Conservation (phyloP, 2,329 filamentous ascomycete genomes). For the Sporothrix inflata region DNA sequence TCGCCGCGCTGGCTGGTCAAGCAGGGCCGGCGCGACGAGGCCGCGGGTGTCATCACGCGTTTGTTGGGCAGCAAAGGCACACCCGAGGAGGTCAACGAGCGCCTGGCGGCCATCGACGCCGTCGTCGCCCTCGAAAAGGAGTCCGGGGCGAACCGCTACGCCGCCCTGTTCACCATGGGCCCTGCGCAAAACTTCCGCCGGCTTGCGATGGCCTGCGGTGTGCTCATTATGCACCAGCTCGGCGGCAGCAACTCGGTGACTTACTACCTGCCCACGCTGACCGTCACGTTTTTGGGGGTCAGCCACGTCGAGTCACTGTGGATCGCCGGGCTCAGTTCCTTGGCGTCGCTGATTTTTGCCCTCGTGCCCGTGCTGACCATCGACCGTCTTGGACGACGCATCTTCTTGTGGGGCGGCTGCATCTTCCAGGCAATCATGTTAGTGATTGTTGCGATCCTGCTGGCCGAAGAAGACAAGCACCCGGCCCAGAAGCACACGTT, state of each 20-base stretch:
- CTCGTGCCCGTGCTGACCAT: constrained; percentile 30
- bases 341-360: constrained; percentile 15
- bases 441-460: constrained; percentile 28
- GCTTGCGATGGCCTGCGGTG: constrained; percentile 52
- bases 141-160: constrained; percentile 39
- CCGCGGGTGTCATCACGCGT: constrained; percentile 46
- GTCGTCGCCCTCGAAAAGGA: constrained; percentile 46
- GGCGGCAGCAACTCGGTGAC: constrained; percentile 53
- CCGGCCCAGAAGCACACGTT: constrained; percentile 25
- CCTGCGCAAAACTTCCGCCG: constrained; percentile 48
- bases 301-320: constrained; percentile 50
- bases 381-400: constrained; percentile 37
- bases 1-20: constrained; percentile 39
- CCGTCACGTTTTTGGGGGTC: constrained; percentile 54
- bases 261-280: constrained; percentile 48
- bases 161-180: constrained; percentile 49
- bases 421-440: constrained; percentile 10
- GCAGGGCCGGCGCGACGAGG: constrained; percentile 39
- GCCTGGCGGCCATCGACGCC: constrained; percentile 43
- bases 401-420: constrained; percentile 18
- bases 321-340: constrained; percentile 49
- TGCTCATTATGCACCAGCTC: constrained; percentile 55
- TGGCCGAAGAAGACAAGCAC: constrained; percentile 7
- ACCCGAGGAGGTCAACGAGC: constrained; percentile 39
- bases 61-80: constrained; percentile 36